A percentile compares a stretch with the other conserved stretches of the same genome.
These are phyloP conservation scores for Moesziomyces parantarcticus DNA, from an alignment of 1,284 basidiomycete genomes.

Conservation along the genomic window DNA sequence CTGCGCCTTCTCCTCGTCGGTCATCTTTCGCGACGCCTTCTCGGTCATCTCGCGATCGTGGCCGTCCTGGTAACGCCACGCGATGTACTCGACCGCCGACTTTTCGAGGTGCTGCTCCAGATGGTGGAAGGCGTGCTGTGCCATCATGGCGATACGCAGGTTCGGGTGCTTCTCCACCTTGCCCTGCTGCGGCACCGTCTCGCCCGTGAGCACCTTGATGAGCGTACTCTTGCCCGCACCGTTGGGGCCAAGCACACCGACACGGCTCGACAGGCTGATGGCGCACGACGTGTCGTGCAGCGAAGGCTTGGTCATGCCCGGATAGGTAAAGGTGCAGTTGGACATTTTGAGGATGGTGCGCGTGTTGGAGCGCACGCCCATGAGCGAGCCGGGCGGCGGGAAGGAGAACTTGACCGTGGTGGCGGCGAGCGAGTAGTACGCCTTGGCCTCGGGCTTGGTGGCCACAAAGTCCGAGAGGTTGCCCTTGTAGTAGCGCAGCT, in stretches of 20 bases:
- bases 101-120: constrained; percentile 68
- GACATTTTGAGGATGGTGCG: constrained; percentile 94
- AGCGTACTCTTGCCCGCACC: constrained; percentile 77
- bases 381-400: constrained; percentile 93
- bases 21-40: constrained; percentile 86
- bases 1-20: constrained; percentile 84
- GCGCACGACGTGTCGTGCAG: constrained; percentile 90
- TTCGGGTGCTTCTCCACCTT: constrained; percentile 95
- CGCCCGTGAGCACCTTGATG: constrained; percentile 95
- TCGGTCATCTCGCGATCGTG: constrained; percentile 95
- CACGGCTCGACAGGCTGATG: constrained; percentile 78
- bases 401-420: constrained; percentile 96
- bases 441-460: constrained; percentile 91
- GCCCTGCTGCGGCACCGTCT: constrained; percentile 91
- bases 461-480: constrained; percentile 93
- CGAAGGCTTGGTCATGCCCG: constrained; percentile 84
- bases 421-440: constrained; percentile 95
- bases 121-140: constrained; percentile 77
- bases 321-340: constrained; percentile 94
- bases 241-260: constrained; percentile 69
- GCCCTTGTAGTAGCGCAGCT: constrained; percentile 94
- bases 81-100: constrained; percentile 69
- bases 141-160: constrained; percentile 95
- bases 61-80: constrained; percentile 99
- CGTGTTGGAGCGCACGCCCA: constrained; percentile 97